Evolutionary conservation across 139 green algal genomes (phyloP).

Genomic region (Tetraselmis chui): DNA sequence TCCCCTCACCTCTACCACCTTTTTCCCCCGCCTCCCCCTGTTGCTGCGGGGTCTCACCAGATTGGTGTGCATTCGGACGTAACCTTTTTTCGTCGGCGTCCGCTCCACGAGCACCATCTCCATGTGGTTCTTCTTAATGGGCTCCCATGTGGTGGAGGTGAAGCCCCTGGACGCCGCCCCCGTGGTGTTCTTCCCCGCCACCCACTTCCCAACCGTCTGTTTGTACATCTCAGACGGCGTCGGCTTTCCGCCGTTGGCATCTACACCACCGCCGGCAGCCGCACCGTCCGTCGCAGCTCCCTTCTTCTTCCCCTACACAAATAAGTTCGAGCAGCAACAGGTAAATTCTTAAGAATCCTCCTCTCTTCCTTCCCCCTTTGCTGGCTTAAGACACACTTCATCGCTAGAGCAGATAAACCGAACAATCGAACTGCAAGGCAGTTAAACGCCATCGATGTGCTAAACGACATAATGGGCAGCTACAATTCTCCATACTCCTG

Average conservation of each 20-base stretch:
- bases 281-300: neutral
- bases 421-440: no score
- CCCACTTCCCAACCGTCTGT: conserved; percentile 10
- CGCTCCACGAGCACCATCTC: conserved; percentile 49
- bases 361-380: no score
- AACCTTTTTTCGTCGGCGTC: conserved; percentile 75
- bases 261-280: neutral
- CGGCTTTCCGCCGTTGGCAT: conserved; percentile 12
- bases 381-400: no score
- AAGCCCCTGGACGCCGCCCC: conserved; percentile 58
- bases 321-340: no score
- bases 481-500: no score
- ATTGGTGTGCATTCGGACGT: conserved; percentile 44
- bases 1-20: no score
- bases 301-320: conserved; percentile 16
- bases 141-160: conserved; percentile 67
- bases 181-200: conserved; percentile 16
- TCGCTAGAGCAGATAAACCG: no score
- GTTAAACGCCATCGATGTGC: no score
- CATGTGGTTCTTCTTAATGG: conserved; percentile 47
- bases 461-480: no score
- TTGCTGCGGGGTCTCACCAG: no score
- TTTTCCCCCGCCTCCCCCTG: no score
- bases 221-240: conserved; percentile 27
- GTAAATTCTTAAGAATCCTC: no score